phyloP scores from a whole-genome alignment of 1,284 basidiomycete genomes.

The Fomitiporia mediterranea region DNA sequence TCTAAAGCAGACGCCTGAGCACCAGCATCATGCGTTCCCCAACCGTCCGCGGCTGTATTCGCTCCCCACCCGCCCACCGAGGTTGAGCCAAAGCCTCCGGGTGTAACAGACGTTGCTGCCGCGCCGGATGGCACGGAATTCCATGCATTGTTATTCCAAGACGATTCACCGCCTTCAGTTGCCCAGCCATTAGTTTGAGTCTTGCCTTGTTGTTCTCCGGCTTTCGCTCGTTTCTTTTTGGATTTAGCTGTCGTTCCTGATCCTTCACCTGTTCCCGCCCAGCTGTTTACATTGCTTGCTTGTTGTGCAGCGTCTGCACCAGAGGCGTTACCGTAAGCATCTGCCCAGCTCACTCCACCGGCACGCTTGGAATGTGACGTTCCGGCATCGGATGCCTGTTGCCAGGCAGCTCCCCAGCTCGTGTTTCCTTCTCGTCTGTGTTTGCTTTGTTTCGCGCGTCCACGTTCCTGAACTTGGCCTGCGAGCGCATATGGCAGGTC shows the following conservation, averaged over 20 bases:
- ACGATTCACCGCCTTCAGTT: slow-evolving; percentile 20
- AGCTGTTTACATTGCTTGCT: neutral
- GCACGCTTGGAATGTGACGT: neutral
- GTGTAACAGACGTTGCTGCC: neutral
- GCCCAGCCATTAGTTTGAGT: neutral
- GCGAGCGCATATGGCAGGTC: neutral
- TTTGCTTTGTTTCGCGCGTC: neutral
- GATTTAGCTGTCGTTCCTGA: neutral
- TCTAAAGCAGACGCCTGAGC: slow-evolving; percentile 6
- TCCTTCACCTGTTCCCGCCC: neutral
- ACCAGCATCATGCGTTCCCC: neutral
- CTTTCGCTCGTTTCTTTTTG: neutral
- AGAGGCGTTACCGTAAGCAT: neutral
- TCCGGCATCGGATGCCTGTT: slow-evolving; percentile 2
- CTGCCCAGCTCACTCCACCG: neutral
- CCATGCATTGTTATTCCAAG: neutral
- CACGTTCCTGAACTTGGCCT: neutral
- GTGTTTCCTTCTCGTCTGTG: neutral
- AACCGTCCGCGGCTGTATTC: neutral
- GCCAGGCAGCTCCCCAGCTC: slow-evolving; percentile 2
- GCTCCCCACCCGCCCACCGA: neutral
- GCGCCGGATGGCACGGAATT: neutral
- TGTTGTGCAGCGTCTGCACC: neutral
- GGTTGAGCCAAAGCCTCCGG: slow-evolving; percentile 8
- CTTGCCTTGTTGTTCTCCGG: neutral